Percentiles rank a stretch among this genome's conserved stretches.
Conservation (phyloP, 805 yeast species). For the Sugiyamaella lignohabitans region DNA sequence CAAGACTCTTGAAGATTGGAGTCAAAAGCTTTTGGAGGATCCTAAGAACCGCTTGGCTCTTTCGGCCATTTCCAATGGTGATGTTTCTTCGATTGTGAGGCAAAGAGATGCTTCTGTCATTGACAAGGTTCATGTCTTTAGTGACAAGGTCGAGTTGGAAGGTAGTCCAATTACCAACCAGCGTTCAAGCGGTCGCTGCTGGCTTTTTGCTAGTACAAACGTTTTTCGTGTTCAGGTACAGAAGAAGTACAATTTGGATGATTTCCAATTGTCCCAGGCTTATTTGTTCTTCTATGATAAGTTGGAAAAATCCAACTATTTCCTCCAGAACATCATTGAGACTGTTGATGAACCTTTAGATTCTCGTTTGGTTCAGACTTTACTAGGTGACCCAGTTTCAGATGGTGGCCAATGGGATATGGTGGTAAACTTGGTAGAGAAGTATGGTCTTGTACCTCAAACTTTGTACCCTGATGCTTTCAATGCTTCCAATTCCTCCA, state of each 20-base stretch:
- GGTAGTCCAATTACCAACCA: constrained; percentile 73
- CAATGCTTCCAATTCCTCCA: constrained; percentile 33
- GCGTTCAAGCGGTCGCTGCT: constrained; percentile 73
- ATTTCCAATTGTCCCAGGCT: constrained; percentile 71
- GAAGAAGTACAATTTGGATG: constrained; percentile 55
- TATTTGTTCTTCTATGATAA: constrained; percentile 82
- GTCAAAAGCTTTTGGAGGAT: constrained; percentile 37
- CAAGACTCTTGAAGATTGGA: constrained; percentile 39
- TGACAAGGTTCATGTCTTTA: constrained; percentile 34
- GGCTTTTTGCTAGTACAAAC: constrained; percentile 84
- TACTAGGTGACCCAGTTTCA: constrained; percentile 58
- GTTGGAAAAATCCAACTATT: constrained; percentile 76
- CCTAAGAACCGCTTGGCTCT: constrained; percentile 50
- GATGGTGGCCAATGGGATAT: constrained; percentile 92
- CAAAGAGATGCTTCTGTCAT: constrained; percentile 15
- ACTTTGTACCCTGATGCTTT: constrained; percentile 64
- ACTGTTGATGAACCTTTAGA: constrained; percentile 61
- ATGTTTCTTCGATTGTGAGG: constrained; percentile 37
- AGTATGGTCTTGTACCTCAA: constrained; percentile 78
- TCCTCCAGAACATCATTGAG: constrained; percentile 68
- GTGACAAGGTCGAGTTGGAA: constrained; percentile 40
- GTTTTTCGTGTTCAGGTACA: constrained; percentile 59
- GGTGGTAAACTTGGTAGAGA: constrained; percentile 69
- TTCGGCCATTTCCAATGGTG: constrained; percentile 45
- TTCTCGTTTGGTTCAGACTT: constrained; percentile 61